Base-by-base conservation (phyloP, 2,329 filamentous ascomycete species). In the Paecilomyces variotii region DNA sequence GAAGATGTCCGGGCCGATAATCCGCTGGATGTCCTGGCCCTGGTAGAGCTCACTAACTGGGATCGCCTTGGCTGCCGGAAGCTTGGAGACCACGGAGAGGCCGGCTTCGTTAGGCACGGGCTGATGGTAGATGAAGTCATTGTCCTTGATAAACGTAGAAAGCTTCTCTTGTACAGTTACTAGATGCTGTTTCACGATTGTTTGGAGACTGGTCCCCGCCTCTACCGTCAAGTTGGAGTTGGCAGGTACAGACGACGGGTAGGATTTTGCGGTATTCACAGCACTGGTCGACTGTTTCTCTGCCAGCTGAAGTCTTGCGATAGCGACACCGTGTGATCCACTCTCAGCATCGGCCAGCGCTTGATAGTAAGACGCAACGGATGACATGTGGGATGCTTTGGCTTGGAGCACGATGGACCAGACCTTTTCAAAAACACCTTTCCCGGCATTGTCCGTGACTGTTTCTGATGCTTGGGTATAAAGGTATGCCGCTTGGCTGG, bases 101-200 rank as follows among this genome's bases (percentile, higher is more conserved):
- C 87, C 88, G 3, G 91, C 89, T 73, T 97, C 91, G 9, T 87
- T 87, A 0, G 94, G 93, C 1, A 99, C 87, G 1, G 86, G 87
- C 66, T 97, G 91, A 71, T 99, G 94, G 70, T 99, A 99, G 71
- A 99, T 96, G 74, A 94, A 97, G 71, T 99, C 94, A 65, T 99
- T 99, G 73, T 99, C 94, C 68, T 96, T 96, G 65, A 83, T 81
- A 55, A 92, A 82, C 61, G 90, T 87, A 19, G 80, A 79, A 25
- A 96, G 78, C 71, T 89, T 92, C 61, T 93, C 89, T 70, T 96
- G 89, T 2, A 96, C 87, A 32, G 85, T 87, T 0, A 88, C 81
- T 28, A 89, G 76, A 67, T 97, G 93, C 61, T 91, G 85, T 72
- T 91, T 96, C 14, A 90, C 87, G 63, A 96, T 83, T 34, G 96